Evolutionary conservation across 1,284 basidiomycete genomes (phyloP), one percentile per base, ranked within the genome.

Genomic region (Melampsora larici-populina): DNA sequence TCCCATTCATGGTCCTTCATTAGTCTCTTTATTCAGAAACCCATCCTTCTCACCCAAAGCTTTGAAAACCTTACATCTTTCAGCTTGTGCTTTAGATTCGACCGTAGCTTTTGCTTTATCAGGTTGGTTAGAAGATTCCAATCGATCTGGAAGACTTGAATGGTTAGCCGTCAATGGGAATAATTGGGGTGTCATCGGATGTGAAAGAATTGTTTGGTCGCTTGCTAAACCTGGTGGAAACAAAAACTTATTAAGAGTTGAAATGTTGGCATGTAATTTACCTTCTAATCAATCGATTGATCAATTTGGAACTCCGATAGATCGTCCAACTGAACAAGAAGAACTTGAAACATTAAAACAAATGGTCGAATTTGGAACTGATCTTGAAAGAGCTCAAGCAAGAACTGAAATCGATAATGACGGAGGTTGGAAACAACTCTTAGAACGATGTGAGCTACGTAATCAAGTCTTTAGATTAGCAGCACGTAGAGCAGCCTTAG

Each of bases 121-220:
- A 9, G 55, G 58, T 29, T 73, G 71, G 71, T 36, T 73, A 21
- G 71, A 73, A 55, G 63, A 73, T 49, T 2, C 29, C 1, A 33
- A 24, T 17, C 24, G 71, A 18, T 73, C 71, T 18, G n/a, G 63
- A 1, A 33, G 18, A 18, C 48, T 73, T n/a, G 63, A 64, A 65
- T 66, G 43, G 43, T 49, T 73, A 24, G 71, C 71, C 49, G 71
- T 73, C 5, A 73, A 73, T 65, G 71, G 71, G 1, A 73, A 73
- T 31, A 31, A 66, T 51, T 73, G 71, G 71, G 71, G 71, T 24
- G 65, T 33, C 5, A 8, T 13, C 2, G 71, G 71, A 9, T 73
- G 62, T 36, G 46, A 73, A 40, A 1, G 71, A 21, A 64, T 73
- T 46, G 48, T 49, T 48, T 73, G 71, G 71, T 60, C 71, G 0